Evolutionary conservation across 148 eudicot species (phyloP), one percentile per base, ranked within the genome.

Genomic region (Chenopodium suecicum): DNA sequence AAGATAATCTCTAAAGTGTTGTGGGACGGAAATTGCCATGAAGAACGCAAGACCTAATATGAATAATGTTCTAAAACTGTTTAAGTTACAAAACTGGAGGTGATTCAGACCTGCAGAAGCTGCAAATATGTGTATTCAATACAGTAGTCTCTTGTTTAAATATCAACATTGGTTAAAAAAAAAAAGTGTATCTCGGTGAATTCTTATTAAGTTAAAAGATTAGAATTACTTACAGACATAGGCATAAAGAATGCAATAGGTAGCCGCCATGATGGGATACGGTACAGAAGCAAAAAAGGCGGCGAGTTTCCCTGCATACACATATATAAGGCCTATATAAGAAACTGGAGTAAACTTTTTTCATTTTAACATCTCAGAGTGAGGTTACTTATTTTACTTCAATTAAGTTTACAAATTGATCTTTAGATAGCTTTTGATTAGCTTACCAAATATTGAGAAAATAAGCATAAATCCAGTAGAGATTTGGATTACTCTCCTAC

Each of bases 221-320:
- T 47, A 2, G 12, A 52, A 22, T 44, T 73, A 88, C 97, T 75
- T 86, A 95, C 98, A 81, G 60, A 90, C 91, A 27, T 87, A 95
- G 56, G 90, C 93, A 27, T 88, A 90, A 84, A 91, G 86, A 52
- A 93, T 84, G 80, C 97, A 95, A 85, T 89, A 86, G 20, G 90
- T 79, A 75, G 96, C 96, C 23, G 93, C 98, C 83, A 89, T 78
- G 46, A 91, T 88, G 5, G 98, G 91, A 80, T 82, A 37, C 62
- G 97, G 98, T 65, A 95, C 89, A 22, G 97, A 90, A 58, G 98
- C 97, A 0, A 95, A 93, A 82, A 95, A 50, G 6, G 98, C 98
- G 54, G 94, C 93, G 23, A 95, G 79, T 85, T 95, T 93, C 9
- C 94, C 97, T 93, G 91, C 8, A 69, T 46, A 32, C 32, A 66